These are phyloP conservation scores for Hypoxylon rubiginosum DNA, from an alignment of 2,329 filamentous ascomycete species.

Conservation along the genomic window DNA sequence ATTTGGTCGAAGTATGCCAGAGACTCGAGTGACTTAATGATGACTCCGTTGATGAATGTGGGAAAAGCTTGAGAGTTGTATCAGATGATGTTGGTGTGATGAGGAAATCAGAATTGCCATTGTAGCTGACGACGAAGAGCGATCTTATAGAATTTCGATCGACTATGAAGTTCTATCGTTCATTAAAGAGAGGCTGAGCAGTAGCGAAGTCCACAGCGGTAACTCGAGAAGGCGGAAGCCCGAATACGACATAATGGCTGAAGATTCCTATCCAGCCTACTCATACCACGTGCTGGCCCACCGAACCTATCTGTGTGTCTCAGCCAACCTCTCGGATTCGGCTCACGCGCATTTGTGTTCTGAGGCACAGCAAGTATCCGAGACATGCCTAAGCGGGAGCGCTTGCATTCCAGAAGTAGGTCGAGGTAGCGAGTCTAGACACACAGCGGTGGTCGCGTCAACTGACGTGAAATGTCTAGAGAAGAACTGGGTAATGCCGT, in stretches of 20 bases:
- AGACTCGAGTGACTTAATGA: neutral
- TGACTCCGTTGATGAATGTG: constrained; percentile 1
- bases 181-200: constrained; percentile 26
- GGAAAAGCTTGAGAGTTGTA: constrained; percentile 1
- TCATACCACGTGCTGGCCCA: constrained; percentile 32
- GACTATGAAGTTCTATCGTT: neutral
- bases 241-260: constrained; percentile 39
- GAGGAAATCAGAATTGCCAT: constrained; percentile 1
- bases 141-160: constrained; percentile 14
- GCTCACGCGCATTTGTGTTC: constrained; percentile 24
- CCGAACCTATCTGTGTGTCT: constrained; percentile 35
- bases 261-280: constrained; percentile 40
- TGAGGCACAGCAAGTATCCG: constrained; percentile 14
- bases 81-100: constrained; percentile 12
- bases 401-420: constrained; percentile 27
- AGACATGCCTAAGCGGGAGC: constrained; percentile 25
- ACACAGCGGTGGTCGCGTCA: too few species aligned
- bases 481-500: too few species aligned
- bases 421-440: neutral
- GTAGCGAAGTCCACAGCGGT: constrained; percentile 21
- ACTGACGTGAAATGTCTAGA: too few species aligned
- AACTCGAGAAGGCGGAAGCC: constrained; percentile 23
- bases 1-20: neutral
- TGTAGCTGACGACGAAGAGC: neutral
- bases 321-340: constrained; percentile 28